Conservation (phyloP, 768 basidiomycete species). For the Leccinum longicurvipes region DNA sequence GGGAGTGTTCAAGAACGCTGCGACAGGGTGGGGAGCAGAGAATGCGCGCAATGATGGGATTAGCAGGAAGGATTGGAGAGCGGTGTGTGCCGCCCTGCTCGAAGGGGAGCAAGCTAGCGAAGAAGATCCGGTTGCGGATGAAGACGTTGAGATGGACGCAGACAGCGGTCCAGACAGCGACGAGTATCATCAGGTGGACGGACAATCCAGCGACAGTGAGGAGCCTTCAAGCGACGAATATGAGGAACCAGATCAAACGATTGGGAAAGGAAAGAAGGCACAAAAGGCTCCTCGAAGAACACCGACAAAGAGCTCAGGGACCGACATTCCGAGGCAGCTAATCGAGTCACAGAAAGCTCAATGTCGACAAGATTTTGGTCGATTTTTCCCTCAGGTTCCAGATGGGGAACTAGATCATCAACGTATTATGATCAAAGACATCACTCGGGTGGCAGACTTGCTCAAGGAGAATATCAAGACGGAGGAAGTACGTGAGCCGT, state of each 20-base stretch:
- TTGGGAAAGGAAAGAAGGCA: conserved; percentile 9
- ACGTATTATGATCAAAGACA: conserved; percentile 63
- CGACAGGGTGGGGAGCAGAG: conserved; percentile 60
- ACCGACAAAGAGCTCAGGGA: conserved; percentile 1
- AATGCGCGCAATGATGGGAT: conserved; percentile 38
- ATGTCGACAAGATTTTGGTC: conserved; percentile 57
- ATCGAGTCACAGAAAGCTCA: conserved; percentile 51
- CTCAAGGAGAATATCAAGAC: conserved; percentile 70
- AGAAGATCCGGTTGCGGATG: conserved; percentile 7
- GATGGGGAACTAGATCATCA: conserved; percentile 46
- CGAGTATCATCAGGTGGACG: conserved; percentile 25
- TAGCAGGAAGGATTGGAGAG: conserved; percentile 69
- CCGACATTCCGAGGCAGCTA: conserved; percentile 25
- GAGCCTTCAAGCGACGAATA: conserved; percentile 32
- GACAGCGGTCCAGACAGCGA: conserved; percentile 33
- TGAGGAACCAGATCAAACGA: conserved; percentile 12
- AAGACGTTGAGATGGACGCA: conserved; percentile 17
- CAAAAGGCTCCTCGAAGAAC: conserved; percentile 2
- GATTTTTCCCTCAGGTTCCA: conserved; percentile 66
- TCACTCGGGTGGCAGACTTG: conserved; percentile 55
- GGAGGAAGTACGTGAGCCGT: conserved; percentile 56
- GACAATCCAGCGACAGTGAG: conserved; percentile 23
- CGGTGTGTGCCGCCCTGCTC: conserved; percentile 74
- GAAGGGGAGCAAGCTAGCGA: conserved; percentile 36
- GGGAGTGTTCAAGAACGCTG: conserved; percentile 70